A percentile compares a stretch with the other conserved stretches of the same genome.
Evolutionary conservation across 345 rosid genomes (phyloP).

Genomic region (Lumnitzera racemosa): DNA sequence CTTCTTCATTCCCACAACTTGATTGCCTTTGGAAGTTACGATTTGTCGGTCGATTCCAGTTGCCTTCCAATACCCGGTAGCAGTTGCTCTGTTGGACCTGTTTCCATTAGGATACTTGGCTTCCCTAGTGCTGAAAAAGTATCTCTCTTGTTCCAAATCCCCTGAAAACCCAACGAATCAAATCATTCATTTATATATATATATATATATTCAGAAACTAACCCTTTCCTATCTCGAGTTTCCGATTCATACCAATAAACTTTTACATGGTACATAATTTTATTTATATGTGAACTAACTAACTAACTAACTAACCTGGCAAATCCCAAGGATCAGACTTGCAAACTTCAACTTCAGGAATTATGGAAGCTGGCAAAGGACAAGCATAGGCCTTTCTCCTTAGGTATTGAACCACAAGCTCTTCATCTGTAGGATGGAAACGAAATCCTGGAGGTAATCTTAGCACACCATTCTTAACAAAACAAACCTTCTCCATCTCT

Average conservation of each 20-base stretch:
- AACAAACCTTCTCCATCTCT: constrained; percentile 47
- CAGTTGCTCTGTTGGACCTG: constrained; percentile 77
- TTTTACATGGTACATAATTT: background rate
- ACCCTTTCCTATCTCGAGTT: no score
- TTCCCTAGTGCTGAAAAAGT: constrained; percentile 86
- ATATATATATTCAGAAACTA: no score
- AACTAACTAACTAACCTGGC: constrained; percentile 48
- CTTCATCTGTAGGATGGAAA: constrained; percentile 92
- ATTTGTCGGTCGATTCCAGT: constrained; percentile 86
- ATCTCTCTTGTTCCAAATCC: constrained; percentile 81
- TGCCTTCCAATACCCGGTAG: constrained; percentile 93
- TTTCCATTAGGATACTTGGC: constrained; percentile 93
- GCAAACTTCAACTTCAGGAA: constrained; percentile 87
- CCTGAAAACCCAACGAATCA: constrained; percentile 29
- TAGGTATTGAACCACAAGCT: constrained; percentile 74
- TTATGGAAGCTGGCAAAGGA: constrained; percentile 79
- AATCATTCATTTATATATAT: no score
- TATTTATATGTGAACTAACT: no score
- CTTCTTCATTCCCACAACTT: constrained; percentile 83
- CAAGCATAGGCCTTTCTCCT: constrained; percentile 48
- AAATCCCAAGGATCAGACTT: constrained; percentile 93
- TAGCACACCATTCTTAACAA: constrained; percentile 49
- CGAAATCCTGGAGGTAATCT: constrained; percentile 90
- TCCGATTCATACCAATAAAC: background rate
- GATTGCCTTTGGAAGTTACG: constrained; percentile 45